A percentile compares a stretch with the other conserved stretches of the same genome.
Evolutionary conservation across 2,329 filamentous ascomycete genomes (phyloP).

Genomic region (Aspergillus ibericus): DNA sequence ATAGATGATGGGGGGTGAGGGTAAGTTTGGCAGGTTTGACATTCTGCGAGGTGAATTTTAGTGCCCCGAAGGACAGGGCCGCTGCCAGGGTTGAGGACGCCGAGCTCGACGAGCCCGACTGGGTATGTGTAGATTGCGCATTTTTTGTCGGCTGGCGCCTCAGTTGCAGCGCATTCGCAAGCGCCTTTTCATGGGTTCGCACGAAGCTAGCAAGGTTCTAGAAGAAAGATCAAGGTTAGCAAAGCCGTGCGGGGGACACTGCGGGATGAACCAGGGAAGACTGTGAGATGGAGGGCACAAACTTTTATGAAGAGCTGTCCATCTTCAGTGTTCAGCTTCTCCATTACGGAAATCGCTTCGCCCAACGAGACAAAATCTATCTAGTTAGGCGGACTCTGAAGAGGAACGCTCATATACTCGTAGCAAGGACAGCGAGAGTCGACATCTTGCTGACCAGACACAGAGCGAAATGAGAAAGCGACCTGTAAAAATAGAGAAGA

Average conservation of each 20-base stretch:
- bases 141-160: constrained; percentile 69
- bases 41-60: constrained; percentile 80
- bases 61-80: constrained; percentile 79
- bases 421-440: constrained; percentile 26
- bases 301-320: constrained; percentile 53
- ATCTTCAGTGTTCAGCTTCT: constrained; percentile 52
- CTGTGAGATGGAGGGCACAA: constrained; percentile 13
- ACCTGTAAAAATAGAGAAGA: constrained; percentile 17
- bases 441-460: constrained; percentile 35
- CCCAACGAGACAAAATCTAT: constrained; percentile 28
- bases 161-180: constrained; percentile 91
- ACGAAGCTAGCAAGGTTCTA: constrained; percentile 96
- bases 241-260: not conserved
- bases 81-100: constrained; percentile 73
- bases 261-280: no score
- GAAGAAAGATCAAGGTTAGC: constrained; percentile 12
- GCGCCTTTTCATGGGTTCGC: constrained; percentile 92
- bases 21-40: constrained; percentile 89
- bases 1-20: constrained; percentile 92
- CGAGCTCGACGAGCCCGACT: constrained; percentile 61
- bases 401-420: constrained; percentile 36
- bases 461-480: constrained; percentile 14
- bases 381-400: constrained; percentile 36
- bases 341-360: constrained; percentile 41
- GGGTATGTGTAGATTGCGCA: constrained; percentile 56